Base-by-base conservation (phyloP, 2,329 filamentous ascomycete genomes). In the Paraconiothyrium sp. region DNA sequence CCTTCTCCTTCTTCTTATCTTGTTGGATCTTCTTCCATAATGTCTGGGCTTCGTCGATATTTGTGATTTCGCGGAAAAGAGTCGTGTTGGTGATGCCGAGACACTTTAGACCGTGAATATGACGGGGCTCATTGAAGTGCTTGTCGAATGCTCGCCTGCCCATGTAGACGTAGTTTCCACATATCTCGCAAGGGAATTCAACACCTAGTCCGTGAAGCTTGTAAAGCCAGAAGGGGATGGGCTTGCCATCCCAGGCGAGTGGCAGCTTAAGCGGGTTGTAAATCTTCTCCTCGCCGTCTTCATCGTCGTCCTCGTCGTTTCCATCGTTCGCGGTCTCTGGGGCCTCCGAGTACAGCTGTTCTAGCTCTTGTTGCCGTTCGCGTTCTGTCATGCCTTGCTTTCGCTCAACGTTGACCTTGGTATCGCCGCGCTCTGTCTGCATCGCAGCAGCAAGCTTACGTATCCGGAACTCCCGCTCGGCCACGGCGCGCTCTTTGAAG, bases 101-200 rank as follows among this genome's bases (percentile, higher is more conserved):
- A 74, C 94, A 97, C 78, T 96, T 95, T 68, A 99, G 82, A 0
- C 95, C 95, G 75, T 97, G 95, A 52, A 98, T 91, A 76, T 99
- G 95, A 57, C 93, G 85, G 9, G 92, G 89, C 79, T 99, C 95
- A 69, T 94, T 96, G 82, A 99, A 99, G 78, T 99, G 95, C 84
- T 99, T 99, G 77, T 99, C 95, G 72, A 97, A 99, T 1, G 94
- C 94, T 54, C 95, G 88, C 27, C 95, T 87, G 16, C 95, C 95
- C 91, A 97, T 97, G 82, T 98, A 98, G n/a, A 97, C 93, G 74
- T 93, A 97, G 79, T 98, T 98, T 59, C 95, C 95, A 75, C 95
- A 99, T 59, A 99, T 92, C 77, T 99, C 94, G 83, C 95, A 99
- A 0, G 91, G 86, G 69, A 97, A 97, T 72, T 99, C 95, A 13